These are phyloP conservation scores for Pouteria glomerata DNA, from an alignment of 148 eudicot genomes.

Conservation along the genomic window DNA sequence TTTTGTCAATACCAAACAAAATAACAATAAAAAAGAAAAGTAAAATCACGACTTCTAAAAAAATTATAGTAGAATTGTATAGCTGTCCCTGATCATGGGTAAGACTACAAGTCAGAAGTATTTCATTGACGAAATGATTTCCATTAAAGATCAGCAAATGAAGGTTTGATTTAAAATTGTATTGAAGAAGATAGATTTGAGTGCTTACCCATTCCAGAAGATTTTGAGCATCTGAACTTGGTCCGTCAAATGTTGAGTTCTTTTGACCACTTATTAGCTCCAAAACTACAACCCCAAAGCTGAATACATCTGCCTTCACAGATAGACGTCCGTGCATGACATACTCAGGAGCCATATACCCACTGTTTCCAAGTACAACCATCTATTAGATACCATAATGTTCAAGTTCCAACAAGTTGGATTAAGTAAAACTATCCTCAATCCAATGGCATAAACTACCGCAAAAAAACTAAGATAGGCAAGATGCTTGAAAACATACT, in stretches of 20 bases:
- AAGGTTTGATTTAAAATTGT: too few relatives aligned
- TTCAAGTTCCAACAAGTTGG: not conserved
- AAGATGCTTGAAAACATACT: slow-evolving; percentile 42
- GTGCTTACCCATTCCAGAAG: slow-evolving; percentile 80
- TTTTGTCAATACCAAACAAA: too few relatives aligned
- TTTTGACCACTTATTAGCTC: slow-evolving; percentile 75
- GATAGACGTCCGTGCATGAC: slow-evolving; percentile 72
- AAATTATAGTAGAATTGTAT: too few relatives aligned
- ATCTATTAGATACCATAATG: slow-evolving; percentile 2
- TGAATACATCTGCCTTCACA: slow-evolving; percentile 76
- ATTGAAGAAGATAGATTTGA: not conserved
- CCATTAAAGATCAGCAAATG: not conserved
- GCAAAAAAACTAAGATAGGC: not conserved
- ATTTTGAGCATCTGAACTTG: slow-evolving; percentile 31
- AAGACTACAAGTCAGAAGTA: not conserved
- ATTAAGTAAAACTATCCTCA: not conserved
- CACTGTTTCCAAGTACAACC: slow-evolving; percentile 42
- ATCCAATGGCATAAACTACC: not conserved
- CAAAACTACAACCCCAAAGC: slow-evolving; percentile 79
- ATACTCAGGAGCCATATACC: slow-evolving; percentile 94
- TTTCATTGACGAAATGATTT: not conserved
- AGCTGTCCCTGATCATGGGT: not conserved
- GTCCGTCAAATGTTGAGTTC: slow-evolving; percentile 52
- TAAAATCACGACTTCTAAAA: too few relatives aligned
- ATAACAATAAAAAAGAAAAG: too few relatives aligned